A percentile compares a stretch with the other conserved stretches of the same genome.
phyloP scores from a whole-genome alignment of 495 filamentous ascomycete genomes.

The Neurospora sp. region DNA sequence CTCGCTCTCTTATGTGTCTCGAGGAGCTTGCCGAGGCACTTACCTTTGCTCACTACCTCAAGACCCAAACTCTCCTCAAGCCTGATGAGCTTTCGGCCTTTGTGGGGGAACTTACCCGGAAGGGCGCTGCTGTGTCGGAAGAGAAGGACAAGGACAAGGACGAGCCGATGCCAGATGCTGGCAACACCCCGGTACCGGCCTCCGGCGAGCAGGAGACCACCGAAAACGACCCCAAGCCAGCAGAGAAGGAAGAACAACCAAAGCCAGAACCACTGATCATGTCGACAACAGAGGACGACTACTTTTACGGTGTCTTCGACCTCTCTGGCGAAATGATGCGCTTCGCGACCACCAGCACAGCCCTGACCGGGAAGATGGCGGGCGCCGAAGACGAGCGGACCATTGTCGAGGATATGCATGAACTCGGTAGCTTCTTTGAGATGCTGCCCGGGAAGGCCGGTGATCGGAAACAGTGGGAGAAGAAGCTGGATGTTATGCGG shows the following conservation, averaged over 20 bases:
- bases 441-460: conserved; percentile 45
- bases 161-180: conserved; percentile 15
- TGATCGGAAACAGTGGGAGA: conserved; percentile 38
- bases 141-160: conserved; percentile 10
- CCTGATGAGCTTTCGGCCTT: conserved; percentile 43
- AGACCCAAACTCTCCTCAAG: conserved; percentile 61
- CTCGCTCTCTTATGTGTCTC: conserved; percentile 72
- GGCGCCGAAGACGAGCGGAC: conserved; percentile 27
- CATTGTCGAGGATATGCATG: conserved; percentile 67
- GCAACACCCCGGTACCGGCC: neutral
- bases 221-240: neutral
- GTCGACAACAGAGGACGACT: conserved; percentile 67
- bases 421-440: conserved; percentile 65
- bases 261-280: conserved; percentile 34
- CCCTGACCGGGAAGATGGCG: conserved; percentile 49
- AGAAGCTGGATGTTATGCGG: conserved; percentile 83
- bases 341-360: conserved; percentile 77
- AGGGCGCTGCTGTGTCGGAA: conserved; percentile 3
- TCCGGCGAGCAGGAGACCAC: neutral
- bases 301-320: conserved; percentile 85
- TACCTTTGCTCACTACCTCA: conserved; percentile 77
- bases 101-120: conserved; percentile 28
- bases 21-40: conserved; percentile 91
- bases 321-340: conserved; percentile 92
- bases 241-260: neutral